These are phyloP conservation scores for Fraxinus albicans DNA, from an alignment of 305 asterid species.

Conservation along the genomic window DNA sequence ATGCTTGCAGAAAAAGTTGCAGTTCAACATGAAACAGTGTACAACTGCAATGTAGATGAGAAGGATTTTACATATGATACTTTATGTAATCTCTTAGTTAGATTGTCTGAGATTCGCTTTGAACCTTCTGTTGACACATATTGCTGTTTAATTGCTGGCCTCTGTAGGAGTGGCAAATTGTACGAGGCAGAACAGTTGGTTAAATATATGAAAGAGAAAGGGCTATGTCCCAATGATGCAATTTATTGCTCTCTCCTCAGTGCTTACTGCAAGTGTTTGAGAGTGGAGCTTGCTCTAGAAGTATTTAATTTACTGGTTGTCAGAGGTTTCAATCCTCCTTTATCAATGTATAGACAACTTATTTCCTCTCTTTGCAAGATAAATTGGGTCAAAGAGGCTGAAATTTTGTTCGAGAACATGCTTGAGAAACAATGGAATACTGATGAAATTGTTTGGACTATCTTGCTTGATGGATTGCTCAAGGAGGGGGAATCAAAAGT, in stretches of 20 bases:
- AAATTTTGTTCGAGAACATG: conserved; percentile 59
- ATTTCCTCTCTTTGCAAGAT: conserved; percentile 58
- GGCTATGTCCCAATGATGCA: conserved; percentile 57
- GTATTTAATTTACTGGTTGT: not conserved
- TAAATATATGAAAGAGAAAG: conserved; percentile 64
- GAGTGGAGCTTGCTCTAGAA: not conserved
- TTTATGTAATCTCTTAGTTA: conserved; percentile 44
- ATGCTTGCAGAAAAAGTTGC: conserved; percentile 41
- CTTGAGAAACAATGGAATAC: conserved; percentile 64
- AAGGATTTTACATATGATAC: conserved; percentile 42
- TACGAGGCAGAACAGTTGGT: conserved; percentile 73
- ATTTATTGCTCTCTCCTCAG: conserved; percentile 64
- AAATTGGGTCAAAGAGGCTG: conserved; percentile 53
- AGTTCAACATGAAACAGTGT: conserved; percentile 36
- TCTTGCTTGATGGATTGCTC: conserved; percentile 82
- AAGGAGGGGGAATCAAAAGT: conserved; percentile 58
- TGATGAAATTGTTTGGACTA: conserved; percentile 93
- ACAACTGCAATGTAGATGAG: conserved; percentile 31
- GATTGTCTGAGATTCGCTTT: conserved; percentile 69
- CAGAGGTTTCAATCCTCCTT: conserved; percentile 4
- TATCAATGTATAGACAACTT: conserved; percentile 52
- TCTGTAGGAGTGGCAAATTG: conserved; percentile 64
- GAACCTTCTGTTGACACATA: conserved; percentile 64
- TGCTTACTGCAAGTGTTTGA: conserved; percentile 71
- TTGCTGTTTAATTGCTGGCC: conserved; percentile 52